A percentile compares a stretch with the other conserved stretches of the same genome.
Conservation (phyloP, 495 filamentous ascomycete genomes). For the Gamarada debralockiae region DNA sequence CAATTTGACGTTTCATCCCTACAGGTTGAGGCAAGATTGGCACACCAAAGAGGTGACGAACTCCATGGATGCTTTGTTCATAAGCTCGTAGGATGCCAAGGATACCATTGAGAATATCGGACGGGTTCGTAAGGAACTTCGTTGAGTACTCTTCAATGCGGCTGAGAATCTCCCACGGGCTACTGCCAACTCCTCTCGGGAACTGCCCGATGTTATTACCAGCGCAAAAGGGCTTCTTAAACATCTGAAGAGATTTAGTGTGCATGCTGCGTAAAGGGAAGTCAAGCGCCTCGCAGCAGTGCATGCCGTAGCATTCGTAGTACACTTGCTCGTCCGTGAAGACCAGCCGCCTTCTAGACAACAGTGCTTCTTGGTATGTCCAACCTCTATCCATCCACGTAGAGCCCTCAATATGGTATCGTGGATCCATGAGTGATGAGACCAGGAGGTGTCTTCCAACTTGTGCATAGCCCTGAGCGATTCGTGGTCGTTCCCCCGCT, state of each 20-base stretch:
- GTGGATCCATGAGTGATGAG: background rate
- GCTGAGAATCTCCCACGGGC: background rate
- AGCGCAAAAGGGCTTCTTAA: background rate
- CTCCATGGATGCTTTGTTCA: background rate
- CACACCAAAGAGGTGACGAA: background rate
- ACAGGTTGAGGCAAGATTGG: background rate
- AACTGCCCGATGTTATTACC: background rate
- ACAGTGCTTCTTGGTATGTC: conserved; percentile 39
- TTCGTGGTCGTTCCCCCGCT: background rate
- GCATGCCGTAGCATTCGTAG: conserved; percentile 30
- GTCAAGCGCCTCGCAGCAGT: background rate
- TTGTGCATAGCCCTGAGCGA: background rate
- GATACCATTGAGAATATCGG: background rate
- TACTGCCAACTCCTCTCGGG: background rate
- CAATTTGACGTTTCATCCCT: background rate
- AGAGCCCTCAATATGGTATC: background rate
- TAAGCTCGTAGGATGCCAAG: background rate
- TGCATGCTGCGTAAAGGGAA: background rate
- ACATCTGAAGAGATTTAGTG: background rate
- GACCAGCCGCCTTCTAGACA: conserved; percentile 30
- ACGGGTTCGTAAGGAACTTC: background rate
- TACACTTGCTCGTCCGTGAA: conserved; percentile 32
- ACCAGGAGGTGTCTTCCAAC: background rate
- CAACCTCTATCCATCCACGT: conserved; percentile 33
- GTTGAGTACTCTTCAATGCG: background rate